Evolutionary conservation across 2,329 filamentous ascomycete genomes (phyloP).

Genomic region (Ophiostoma pallidulum): DNA sequence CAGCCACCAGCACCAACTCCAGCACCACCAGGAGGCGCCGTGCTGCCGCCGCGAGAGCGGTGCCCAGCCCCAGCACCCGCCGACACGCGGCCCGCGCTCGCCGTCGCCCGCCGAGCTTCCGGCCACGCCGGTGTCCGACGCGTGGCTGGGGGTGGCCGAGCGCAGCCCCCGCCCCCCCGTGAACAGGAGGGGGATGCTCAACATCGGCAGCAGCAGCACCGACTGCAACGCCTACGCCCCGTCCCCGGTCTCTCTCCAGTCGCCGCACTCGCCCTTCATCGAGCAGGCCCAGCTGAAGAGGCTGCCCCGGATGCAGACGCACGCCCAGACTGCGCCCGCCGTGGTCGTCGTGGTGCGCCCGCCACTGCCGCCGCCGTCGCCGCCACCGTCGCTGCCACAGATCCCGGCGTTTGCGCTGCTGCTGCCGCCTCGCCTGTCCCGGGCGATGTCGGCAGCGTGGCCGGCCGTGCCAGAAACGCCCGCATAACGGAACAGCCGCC

Average conservation of each 20-base stretch:
- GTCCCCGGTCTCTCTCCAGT: background rate
- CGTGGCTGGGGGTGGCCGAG: background rate
- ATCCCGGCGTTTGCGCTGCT: no score
- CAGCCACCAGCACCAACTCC: background rate
- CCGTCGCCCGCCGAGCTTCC: constrained; percentile 13
- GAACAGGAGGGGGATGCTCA: no score
- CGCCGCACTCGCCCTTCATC: background rate
- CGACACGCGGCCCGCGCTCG: no score
- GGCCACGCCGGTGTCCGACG: constrained; percentile 9
- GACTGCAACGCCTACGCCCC: background rate
- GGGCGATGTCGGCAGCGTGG: no score
- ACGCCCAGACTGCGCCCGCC: no score
- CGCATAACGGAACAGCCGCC: no score
- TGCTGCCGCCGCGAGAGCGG: no score
- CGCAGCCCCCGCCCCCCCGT: no score
- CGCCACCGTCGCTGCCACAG: background rate
- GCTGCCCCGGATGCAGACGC: background rate
- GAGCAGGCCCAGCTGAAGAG: constrained; percentile 6
- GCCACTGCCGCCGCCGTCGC: background rate
- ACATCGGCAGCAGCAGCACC: background rate
- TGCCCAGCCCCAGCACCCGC: no score
- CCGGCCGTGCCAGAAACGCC: no score
- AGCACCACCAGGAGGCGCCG: no score
- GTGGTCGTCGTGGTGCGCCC: background rate
- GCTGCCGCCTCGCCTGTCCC: no score